Percentiles rank a stretch among this genome's conserved stretches.
phyloP scores from a whole-genome alignment of 495 filamentous ascomycete species.

The Penicillium lagena region DNA sequence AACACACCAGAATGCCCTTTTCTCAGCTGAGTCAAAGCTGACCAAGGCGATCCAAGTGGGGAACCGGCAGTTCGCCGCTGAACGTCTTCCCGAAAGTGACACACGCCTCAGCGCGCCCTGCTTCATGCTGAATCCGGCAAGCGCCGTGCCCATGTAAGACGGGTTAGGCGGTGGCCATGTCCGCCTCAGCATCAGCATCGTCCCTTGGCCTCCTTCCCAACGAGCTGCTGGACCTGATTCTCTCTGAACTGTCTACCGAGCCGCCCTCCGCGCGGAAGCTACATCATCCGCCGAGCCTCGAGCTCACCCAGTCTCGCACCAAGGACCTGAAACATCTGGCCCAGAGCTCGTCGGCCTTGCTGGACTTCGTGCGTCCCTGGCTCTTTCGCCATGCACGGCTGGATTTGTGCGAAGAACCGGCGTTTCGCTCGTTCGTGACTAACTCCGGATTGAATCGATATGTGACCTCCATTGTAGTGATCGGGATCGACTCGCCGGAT shows the following conservation, averaged over 20 bases:
- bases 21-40: slow-evolving; percentile 17
- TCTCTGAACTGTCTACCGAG: slow-evolving; percentile 17
- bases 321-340: slow-evolving; percentile 29
- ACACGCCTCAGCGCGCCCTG: neutral
- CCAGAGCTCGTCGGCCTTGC: slow-evolving; percentile 18
- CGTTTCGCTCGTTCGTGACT: slow-evolving; percentile 22
- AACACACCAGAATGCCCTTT: no score
- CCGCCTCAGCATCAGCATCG: slow-evolving; percentile 3
- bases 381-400: slow-evolving; percentile 31
- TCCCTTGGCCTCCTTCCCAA: slow-evolving; percentile 24
- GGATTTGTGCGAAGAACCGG: slow-evolving; percentile 17
- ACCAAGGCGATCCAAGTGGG: slow-evolving; percentile 16
- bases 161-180: neutral
- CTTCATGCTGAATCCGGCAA: neutral
- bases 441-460: slow-evolving; percentile 18
- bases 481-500: slow-evolving; percentile 3
- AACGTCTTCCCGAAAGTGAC: slow-evolving; percentile 10
- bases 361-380: slow-evolving; percentile 20
- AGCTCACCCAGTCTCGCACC: slow-evolving; percentile 14
- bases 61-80: slow-evolving; percentile 16
- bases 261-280: slow-evolving; percentile 23
- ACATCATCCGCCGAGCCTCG: slow-evolving; percentile 16
- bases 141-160: neutral
- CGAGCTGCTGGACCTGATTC: slow-evolving; percentile 36
- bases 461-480: slow-evolving; percentile 27